These are phyloP conservation scores for Tremella mesenterica DNA, from an alignment of 768 basidiomycete genomes.

Conservation along the genomic window DNA sequence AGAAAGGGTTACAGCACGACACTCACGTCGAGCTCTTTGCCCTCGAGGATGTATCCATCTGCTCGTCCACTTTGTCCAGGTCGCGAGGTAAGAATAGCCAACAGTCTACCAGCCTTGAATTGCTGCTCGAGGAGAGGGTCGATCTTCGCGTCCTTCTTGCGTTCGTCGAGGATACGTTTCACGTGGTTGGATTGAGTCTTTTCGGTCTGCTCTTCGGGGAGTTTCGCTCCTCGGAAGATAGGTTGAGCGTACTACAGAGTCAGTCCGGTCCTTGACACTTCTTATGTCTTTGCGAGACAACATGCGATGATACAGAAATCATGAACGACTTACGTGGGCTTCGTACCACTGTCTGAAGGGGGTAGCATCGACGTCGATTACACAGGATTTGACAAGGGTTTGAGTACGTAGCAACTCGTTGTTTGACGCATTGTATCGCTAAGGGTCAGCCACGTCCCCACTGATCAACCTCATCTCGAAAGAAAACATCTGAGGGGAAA, in stretches of 20 bases:
- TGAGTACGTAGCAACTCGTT: slow-evolving; percentile 99
- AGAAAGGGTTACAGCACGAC: no score
- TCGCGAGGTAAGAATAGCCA: slow-evolving; percentile 84
- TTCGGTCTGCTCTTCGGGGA: slow-evolving; percentile 49
- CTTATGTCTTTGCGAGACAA: neutral
- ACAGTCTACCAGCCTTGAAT: slow-evolving; percentile 89
- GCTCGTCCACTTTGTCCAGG: slow-evolving; percentile 94
- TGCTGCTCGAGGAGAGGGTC: slow-evolving; percentile 81
- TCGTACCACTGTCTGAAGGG: slow-evolving; percentile 99
- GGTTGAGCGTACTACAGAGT: slow-evolving; percentile 93
- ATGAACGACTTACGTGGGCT: slow-evolving; percentile 66
- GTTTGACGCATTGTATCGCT: slow-evolving; percentile 99
- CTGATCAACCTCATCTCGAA: neutral
- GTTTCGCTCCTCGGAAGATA: slow-evolving; percentile 69
- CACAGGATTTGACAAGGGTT: slow-evolving; percentile 91
- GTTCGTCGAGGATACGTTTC: slow-evolving; percentile 75
- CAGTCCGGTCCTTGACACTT: neutral
- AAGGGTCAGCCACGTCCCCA: slow-evolving; percentile 2
- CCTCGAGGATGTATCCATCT: slow-evolving; percentile 96
- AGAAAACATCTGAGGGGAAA: no score
- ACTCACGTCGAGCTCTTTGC: slow-evolving; percentile 89
- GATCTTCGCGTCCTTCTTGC: slow-evolving; percentile 90
- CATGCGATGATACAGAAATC: neutral
- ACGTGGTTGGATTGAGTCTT: slow-evolving; percentile 85
- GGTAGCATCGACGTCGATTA: slow-evolving; percentile 95